Percentiles rank a stretch among this genome's conserved stretches.
Conservation (phyloP, 1,139 yeast genomes). For the Candida glucosophila region DNA sequence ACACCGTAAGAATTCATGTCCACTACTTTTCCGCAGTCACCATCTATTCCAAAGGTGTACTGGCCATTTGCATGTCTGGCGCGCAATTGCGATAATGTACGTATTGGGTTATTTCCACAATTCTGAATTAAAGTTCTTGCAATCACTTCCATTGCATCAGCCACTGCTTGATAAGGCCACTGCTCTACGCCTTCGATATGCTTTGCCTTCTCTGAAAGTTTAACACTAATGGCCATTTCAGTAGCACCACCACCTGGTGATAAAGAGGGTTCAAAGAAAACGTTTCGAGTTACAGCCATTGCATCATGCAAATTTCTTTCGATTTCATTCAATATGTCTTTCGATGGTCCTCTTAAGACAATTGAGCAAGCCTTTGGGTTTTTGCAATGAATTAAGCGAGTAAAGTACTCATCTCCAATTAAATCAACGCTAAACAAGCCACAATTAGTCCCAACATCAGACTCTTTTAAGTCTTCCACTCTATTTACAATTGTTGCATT, state of each 20-base stretch:
- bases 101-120: conserved; percentile 95
- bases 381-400: conserved; percentile 72
- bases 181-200: conserved; percentile 91
- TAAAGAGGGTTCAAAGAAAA: conserved; percentile 86
- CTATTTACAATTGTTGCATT: conserved; percentile 97
- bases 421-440: conserved; percentile 89
- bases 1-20: conserved; percentile 95
- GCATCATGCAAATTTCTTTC: conserved; percentile 98
- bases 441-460: conserved; percentile 83
- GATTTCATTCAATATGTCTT: conserved; percentile 91
- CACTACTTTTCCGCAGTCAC: conserved; percentile 86
- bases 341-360: conserved; percentile 89
- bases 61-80: conserved; percentile 93
- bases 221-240: conserved; percentile 95
- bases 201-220: conserved; percentile 83
- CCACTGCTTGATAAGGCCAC: conserved; percentile 98
- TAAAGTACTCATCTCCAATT: conserved; percentile 95
- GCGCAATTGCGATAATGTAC: conserved; percentile 81
- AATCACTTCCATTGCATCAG: conserved; percentile 96
- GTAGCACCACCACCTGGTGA: conserved; percentile 99
- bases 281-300: conserved; percentile 95
- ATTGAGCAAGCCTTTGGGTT: conserved; percentile 93
- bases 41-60: conserved; percentile 85
- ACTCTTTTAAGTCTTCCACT: conserved; percentile 85
- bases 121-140: conserved; percentile 96